Base-by-base conservation (phyloP, 2,329 filamentous ascomycete species). In the Aureobasidium uvarum region DNA sequence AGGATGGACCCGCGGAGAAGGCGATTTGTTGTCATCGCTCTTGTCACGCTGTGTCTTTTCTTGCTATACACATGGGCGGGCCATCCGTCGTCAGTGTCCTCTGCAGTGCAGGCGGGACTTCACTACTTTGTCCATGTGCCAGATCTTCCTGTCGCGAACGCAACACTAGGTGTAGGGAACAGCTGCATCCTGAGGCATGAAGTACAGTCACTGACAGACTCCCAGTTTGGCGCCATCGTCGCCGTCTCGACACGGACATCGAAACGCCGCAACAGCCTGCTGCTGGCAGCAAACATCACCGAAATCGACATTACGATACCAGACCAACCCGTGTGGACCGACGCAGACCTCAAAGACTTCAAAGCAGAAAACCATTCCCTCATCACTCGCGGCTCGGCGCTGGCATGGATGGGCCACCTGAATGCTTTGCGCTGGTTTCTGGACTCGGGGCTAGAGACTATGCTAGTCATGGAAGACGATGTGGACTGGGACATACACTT, bases 401-500 rank as follows among this genome's bases (percentile, higher is more conserved):
- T 77, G 66, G 78, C 78, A 16, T 79, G 77, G 77, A 69, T 79
- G 62, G 76, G 76, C 25, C 78, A 80, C 68, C 69, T 78, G 46
- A 73, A 76, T 64, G 75, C 74, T 3, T 66, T 80, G 52, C 72
- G 67, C 66, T 75, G 72, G 74, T 80, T 80, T 69, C 71, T 80
- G n/a, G 71, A 74, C 18, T 79, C 76, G 51, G 74, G 73, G 46
- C 72, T 76, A 10, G 77, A 78, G 65, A 79, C 78, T 1, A 77
- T 75, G 2, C 72, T 80, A 36, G 77, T 80, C 28, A 72, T 80
- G 48, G 78, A 80, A 72, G 78, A 80, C 69, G 78, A 80, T 66
- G 77, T 80, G 36, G 78, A 80, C 67, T 80, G 77, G 76, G 78
- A 80, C 67, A 76, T 80, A 45, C 78, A 75, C 58, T 73, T 80